Percentiles rank a stretch among this genome's conserved stretches.
phyloP scores from a whole-genome alignment of 1,284 basidiomycete genomes.

The Ceratobasidium sp. region DNA sequence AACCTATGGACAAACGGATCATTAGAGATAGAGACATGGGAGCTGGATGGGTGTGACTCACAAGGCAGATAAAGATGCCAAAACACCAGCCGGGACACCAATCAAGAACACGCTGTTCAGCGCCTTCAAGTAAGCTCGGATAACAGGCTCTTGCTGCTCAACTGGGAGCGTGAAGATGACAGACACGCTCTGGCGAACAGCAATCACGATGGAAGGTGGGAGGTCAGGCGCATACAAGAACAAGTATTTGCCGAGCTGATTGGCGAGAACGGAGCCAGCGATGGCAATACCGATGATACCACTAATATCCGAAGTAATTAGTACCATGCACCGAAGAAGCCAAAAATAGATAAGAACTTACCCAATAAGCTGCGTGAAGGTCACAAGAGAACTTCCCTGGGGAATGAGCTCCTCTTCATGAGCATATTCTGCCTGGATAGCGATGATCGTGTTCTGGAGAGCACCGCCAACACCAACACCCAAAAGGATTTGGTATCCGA shows the following conservation, averaged over 20 bases:
- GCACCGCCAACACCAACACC: slow-evolving; percentile 48
- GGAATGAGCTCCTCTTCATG: slow-evolving; percentile 48
- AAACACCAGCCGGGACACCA: slow-evolving; percentile 55
- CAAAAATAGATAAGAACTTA: slow-evolving; percentile 4
- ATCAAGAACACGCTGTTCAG: slow-evolving; percentile 55
- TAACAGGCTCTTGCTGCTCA: slow-evolving; percentile 53
- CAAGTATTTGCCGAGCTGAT: slow-evolving; percentile 49
- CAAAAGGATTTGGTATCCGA: slow-evolving; percentile 60
- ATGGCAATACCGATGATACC: slow-evolving; percentile 50
- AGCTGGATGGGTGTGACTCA: neutral
- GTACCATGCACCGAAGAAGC: neutral
- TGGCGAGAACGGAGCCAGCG: slow-evolving; percentile 56
- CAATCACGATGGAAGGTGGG: slow-evolving; percentile 44
- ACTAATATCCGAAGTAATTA: neutral
- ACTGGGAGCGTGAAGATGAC: slow-evolving; percentile 48
- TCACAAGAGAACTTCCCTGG: slow-evolving; percentile 54
- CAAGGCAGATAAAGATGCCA: slow-evolving; percentile 53
- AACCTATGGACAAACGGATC: slow-evolving; percentile 43
- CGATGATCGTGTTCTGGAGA: slow-evolving; percentile 55
- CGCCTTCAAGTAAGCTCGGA: slow-evolving; percentile 53
- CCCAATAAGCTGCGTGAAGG: slow-evolving; percentile 56
- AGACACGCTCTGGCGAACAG: slow-evolving; percentile 47
- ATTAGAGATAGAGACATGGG: neutral
- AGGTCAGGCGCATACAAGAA: slow-evolving; percentile 48
- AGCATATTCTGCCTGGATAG: slow-evolving; percentile 58